Conservation (phyloP, 345 rosid species). For the Salix exigua region DNA sequence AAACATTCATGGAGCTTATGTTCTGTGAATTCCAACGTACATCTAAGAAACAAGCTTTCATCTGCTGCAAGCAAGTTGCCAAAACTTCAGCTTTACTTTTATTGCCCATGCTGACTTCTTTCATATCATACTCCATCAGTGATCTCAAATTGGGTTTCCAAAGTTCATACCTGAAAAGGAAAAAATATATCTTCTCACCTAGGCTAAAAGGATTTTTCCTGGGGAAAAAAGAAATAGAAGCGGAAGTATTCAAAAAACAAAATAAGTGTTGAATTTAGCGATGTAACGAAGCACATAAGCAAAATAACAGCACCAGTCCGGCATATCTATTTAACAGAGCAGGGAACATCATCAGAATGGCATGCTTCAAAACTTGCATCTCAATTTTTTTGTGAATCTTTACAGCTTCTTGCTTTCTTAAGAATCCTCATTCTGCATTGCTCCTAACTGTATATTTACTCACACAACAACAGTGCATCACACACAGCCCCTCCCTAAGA, state of each 20-base stretch:
- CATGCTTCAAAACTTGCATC: neutral
- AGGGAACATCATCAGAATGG: neutral
- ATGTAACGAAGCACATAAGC: too few relatives aligned
- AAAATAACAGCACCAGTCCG: conserved; percentile 3
- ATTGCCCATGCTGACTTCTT: conserved; percentile 78
- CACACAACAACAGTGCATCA: too few relatives aligned
- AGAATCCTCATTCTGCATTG: too few relatives aligned
- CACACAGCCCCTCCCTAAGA: too few relatives aligned
- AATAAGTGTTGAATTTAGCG: neutral
- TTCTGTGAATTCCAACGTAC: conserved; percentile 41
- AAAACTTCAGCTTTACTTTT: conserved; percentile 83
- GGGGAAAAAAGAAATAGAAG: too few relatives aligned
- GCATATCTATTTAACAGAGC: neutral
- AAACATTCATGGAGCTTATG: neutral
- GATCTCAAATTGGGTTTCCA: conserved; percentile 99
- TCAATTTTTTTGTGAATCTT: neutral
- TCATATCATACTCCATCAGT: conserved; percentile 91
- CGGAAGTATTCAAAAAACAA: neutral
- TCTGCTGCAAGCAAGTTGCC: conserved; percentile 82
- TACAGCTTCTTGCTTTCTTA: too few relatives aligned
- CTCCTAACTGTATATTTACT: too few relatives aligned
- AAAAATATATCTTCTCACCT: conserved; percentile 3
- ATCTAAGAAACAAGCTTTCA: conserved; percentile 96
- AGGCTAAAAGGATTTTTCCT: too few relatives aligned
- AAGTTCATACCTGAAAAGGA: conserved; percentile 65